Evolutionary conservation across 2,329 filamentous ascomycete species (phyloP), one percentile per base, ranked within the genome.

Genomic region (Metarhizium anisopliae): DNA sequence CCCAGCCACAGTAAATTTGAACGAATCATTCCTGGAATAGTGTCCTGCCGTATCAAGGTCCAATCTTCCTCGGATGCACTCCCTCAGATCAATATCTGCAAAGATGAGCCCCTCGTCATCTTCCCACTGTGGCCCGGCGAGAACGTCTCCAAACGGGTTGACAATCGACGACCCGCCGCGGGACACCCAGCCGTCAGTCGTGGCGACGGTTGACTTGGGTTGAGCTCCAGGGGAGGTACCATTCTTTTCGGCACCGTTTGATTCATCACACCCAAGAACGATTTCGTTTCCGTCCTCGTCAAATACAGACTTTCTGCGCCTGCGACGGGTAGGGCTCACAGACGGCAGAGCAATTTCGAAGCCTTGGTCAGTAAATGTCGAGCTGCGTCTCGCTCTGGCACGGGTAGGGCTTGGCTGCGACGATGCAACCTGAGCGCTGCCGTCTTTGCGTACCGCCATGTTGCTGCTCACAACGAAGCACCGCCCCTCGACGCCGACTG

Each of bases 381-480:
- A 79, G 60, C 64, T 54, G 29, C 56, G 53, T 43, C 56, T 47
- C 20, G 70, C 67, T n/a, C 72, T 43, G 58, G 51, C 57, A 40
- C 55, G 55, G 45, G 42, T 53, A 25, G 30, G 51, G 18, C 36
- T 43, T 29, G 47, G 47, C 49, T 13, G 56, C 18, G 40, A 16
- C 14, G 32, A 32, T n/a, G 14, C 18, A 30, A 25, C 53, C 30
- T 20, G 40, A 14, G 7, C 16, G 29, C 32, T 32, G 30, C 29
- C 14, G 52, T 47, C 61, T 50, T 16, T 47, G 20, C 20, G 55
- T 18, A 89, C 80, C 66, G 87, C 92, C 76, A 95, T 92, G 69
- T 96, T 96, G 49, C 89, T 85, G 65, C 84, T 90, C 3, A 96
- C 74, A 18, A 96, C 91, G 62, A 95, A 92, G 62, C 89, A 89